phyloP scores from a whole-genome alignment of 2,329 filamentous ascomycete genomes.

The Raffaelea albimanens region DNA sequence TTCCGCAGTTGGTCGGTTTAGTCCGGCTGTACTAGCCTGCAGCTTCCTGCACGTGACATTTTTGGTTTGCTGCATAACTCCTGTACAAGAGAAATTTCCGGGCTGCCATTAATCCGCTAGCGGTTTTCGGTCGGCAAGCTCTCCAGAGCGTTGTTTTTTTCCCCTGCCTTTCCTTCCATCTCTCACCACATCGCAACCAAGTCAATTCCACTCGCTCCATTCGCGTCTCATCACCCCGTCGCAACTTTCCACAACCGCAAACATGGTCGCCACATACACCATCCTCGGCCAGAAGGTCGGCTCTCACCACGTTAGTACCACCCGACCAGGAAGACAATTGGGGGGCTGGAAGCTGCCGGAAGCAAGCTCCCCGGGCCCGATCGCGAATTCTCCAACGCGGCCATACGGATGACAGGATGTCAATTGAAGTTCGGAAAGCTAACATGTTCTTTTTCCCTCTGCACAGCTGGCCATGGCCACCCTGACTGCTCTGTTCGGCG shows the following conservation, averaged over 20 bases:
- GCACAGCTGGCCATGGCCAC: constrained; percentile 47
- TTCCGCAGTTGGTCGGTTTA: no score
- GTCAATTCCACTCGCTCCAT: not conserved
- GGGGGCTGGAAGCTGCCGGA: no score
- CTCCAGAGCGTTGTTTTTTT: constrained; percentile 8
- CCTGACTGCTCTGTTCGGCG: constrained; percentile 41
- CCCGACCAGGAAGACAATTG: no score
- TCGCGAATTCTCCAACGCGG: no score
- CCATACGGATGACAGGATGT: no score
- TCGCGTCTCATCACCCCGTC: constrained; percentile 14
- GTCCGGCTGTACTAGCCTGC: no score
- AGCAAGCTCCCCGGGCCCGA: no score
- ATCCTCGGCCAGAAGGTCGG: constrained; percentile 50
- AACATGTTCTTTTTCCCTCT: not conserved
- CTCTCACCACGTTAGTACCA: constrained; percentile 49
- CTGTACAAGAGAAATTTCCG: constrained; percentile 1
- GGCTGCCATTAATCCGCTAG: constrained; percentile 4
- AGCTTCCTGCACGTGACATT: not conserved
- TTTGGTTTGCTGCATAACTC: not conserved
- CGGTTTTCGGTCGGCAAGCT: constrained; percentile 1
- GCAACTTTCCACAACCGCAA: constrained; percentile 2
- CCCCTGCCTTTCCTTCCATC: not conserved
- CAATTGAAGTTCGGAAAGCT: not conserved
- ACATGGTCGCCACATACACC: constrained; percentile 41
- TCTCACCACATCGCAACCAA: constrained; percentile 1